phyloP scores from a whole-genome alignment of 768 basidiomycete genomes.

The Pulveroboletus ravenelii region DNA sequence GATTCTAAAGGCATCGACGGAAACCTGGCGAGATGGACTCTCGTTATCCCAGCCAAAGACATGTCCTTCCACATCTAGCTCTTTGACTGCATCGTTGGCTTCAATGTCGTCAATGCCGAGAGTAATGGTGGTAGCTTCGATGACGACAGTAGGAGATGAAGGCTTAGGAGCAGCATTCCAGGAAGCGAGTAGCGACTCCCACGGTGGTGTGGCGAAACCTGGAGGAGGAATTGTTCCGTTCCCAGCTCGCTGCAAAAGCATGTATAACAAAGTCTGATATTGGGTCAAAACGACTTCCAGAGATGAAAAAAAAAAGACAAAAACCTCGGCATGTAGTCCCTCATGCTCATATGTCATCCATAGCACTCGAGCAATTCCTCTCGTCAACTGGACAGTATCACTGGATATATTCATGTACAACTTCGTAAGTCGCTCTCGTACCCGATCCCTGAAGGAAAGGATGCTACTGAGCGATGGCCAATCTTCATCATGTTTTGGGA shows the following conservation, averaged over 20 bases:
- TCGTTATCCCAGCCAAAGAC: constrained; percentile 97
- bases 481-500: constrained; percentile 73
- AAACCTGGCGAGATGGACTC: constrained; percentile 57
- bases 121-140: constrained; percentile 55
- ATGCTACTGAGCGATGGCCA: constrained; percentile 80
- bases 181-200: constrained; percentile 46
- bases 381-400: constrained; percentile 45
- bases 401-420: constrained; percentile 71
- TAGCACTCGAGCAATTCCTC: constrained; percentile 71
- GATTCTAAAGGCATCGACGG: constrained; percentile 67
- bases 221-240: constrained; percentile 74
- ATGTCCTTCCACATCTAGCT: constrained; percentile 45
- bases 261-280: constrained; percentile 78
- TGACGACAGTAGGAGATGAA: constrained; percentile 40
- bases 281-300: constrained; percentile 1
- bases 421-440: constrained; percentile 63
- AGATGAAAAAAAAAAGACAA: background rate
- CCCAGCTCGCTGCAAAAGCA: constrained; percentile 82
- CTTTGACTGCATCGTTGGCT: constrained; percentile 47
- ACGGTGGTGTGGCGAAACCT: constrained; percentile 70
- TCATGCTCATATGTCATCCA: constrained; percentile 94
- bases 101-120: constrained; percentile 87
- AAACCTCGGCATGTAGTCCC: constrained; percentile 76
- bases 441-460: constrained; percentile 71
- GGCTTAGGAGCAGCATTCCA: constrained; percentile 48